phyloP scores from a whole-genome alignment of 202 grass and related monocot species.

The Eragrostis tef region DNA sequence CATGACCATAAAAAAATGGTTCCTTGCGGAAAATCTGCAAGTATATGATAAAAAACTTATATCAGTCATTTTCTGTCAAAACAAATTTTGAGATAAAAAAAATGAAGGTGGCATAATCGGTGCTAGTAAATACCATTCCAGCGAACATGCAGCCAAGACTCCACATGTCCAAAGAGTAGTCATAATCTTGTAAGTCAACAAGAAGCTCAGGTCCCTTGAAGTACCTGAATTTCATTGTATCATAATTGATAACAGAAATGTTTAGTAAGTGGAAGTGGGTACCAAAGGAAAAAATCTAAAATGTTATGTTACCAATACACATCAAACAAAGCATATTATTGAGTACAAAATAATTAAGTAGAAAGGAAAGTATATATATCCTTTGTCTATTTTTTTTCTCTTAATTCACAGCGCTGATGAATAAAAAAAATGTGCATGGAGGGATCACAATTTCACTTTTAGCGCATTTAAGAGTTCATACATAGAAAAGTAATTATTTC shows the following conservation, averaged over 20 bases:
- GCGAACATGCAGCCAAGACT: conserved; percentile 95
- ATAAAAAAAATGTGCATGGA: background rate
- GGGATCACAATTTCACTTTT: background rate
- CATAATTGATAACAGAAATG: background rate
- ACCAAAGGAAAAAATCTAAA: background rate
- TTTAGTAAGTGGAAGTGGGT: background rate
- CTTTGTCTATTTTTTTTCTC: background rate
- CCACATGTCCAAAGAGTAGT: conserved; percentile 90
- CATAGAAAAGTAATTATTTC: background rate
- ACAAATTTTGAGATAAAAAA: background rate
- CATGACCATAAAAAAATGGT: conserved; percentile 95
- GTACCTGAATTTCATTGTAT: conserved; percentile 57
- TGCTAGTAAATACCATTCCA: conserved; percentile 72
- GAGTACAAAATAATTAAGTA: background rate
- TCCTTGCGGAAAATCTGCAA: conserved; percentile 97
- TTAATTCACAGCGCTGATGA: background rate
- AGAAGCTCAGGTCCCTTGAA: conserved; percentile 88
- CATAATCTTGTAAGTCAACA: conserved; percentile 87
- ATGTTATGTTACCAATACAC: background rate
- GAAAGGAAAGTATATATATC: background rate
- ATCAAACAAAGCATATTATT: background rate
- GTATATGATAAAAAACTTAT: conserved; percentile 29
- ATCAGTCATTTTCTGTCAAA: background rate
- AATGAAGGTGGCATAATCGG: background rate
- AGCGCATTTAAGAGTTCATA: background rate